These are phyloP conservation scores for Penicillium subrubescens DNA, from an alignment of 495 filamentous ascomycete genomes.

Conservation along the genomic window DNA sequence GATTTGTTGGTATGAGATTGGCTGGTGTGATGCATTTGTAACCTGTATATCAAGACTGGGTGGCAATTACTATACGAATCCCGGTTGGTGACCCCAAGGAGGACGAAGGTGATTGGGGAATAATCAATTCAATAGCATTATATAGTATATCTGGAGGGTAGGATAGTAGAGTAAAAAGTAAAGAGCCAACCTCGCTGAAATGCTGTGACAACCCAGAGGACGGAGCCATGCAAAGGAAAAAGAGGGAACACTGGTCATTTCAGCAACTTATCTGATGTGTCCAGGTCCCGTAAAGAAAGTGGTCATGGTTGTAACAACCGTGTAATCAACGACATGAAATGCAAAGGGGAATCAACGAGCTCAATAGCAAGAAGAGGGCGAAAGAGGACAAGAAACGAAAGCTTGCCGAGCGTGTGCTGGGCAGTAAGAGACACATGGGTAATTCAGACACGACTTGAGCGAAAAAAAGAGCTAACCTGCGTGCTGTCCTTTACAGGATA, in stretches of 20 bases:
- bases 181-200: conserved; percentile 33
- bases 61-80: neutral
- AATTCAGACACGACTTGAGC: neutral
- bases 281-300: conserved; percentile 9
- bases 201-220: conserved; percentile 21
- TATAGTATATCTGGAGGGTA: conserved; percentile 30
- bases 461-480: neutral
- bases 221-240: conserved; percentile 26
- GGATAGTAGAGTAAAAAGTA: conserved; percentile 6
- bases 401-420: neutral
- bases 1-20: conserved; percentile 28
- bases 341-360: conserved; percentile 34
- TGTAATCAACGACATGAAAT: conserved; percentile 18
- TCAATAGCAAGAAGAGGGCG: neutral
- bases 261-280: neutral
- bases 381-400: neutral
- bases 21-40: neutral
- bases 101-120: neutral
- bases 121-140: conserved; percentile 20
- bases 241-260: neutral
- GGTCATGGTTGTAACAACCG: conserved; percentile 1
- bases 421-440: neutral
- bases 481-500: conserved; percentile 30
- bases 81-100: too few species aligned
- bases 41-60: neutral